A percentile compares a stretch with the other conserved stretches of the same genome.
phyloP scores from a whole-genome alignment of 2,329 filamentous ascomycete genomes.

The Alternaria sp. region DNA sequence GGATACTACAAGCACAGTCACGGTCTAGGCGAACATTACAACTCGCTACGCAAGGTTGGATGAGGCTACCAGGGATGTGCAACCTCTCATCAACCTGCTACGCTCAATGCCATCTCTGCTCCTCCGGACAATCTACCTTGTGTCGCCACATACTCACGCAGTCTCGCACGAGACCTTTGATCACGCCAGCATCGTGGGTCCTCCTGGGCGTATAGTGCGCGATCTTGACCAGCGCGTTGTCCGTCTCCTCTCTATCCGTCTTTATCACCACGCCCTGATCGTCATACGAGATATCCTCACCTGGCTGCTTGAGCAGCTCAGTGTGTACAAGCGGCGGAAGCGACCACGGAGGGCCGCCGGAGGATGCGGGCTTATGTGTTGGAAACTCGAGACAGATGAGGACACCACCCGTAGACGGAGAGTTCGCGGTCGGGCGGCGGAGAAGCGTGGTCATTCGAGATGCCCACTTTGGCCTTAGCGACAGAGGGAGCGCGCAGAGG shows the following conservation, averaged over 20 bases:
- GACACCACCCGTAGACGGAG: conserved; percentile 47
- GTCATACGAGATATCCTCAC: conserved; percentile 69
- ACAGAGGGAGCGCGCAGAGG: conserved; percentile 64
- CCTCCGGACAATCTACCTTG: conserved; percentile 18
- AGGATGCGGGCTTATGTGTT: conserved; percentile 69
- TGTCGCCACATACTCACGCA: conserved; percentile 58
- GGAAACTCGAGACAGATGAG: conserved; percentile 79
- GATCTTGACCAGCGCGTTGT: conserved; percentile 51
- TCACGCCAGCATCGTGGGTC: conserved; percentile 59
- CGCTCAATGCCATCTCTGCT: conserved; percentile 6
- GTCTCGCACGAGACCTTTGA: conserved; percentile 57
- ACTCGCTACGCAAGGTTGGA: conserved; percentile 68
- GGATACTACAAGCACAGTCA: conserved; percentile 96
- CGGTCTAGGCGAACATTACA: conserved; percentile 96
- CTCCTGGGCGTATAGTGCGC: conserved; percentile 63
- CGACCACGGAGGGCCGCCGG: conserved; percentile 75
- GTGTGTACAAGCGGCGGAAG: conserved; percentile 72
- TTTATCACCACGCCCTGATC: conserved; percentile 58
- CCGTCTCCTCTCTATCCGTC: conserved; percentile 52
- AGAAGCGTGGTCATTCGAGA: conserved; percentile 62
- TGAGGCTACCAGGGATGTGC: conserved; percentile 19
- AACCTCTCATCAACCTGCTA: too few relatives aligned
- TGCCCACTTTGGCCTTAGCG: conserved; percentile 64
- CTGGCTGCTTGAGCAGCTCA: conserved; percentile 73
- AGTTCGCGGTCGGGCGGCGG: conserved; percentile 35